Evolutionary conservation across 2,329 filamentous ascomycete genomes (phyloP).

Genomic region (Fusarium torulosum): DNA sequence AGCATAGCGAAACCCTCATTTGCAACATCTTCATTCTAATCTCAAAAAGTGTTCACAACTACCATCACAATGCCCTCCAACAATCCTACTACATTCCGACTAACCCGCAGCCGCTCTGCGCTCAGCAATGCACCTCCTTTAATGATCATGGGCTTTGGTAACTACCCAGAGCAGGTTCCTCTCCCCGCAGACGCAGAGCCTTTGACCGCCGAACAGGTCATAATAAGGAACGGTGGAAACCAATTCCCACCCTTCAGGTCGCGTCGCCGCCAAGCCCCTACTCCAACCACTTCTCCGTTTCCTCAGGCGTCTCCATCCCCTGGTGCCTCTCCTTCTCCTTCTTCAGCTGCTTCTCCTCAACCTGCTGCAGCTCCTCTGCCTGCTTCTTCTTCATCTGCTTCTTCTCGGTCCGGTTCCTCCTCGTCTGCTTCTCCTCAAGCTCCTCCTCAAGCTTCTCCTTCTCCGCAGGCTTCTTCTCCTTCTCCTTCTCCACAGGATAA

Average conservation of each 20-base stretch:
- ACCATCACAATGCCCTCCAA: conserved; percentile 14
- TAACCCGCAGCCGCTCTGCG: conserved; percentile 41
- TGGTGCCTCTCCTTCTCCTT: too few species aligned
- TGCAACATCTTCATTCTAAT: background rate
- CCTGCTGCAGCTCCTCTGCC: too few species aligned
- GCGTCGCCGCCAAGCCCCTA: too few species aligned
- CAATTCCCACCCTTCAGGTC: background rate
- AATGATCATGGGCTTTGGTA: conserved; percentile 42
- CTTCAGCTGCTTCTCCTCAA: too few species aligned
- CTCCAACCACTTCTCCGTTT: too few species aligned
- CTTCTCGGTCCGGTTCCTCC: too few species aligned
- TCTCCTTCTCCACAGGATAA: too few species aligned
- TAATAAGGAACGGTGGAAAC: background rate
- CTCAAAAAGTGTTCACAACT: conserved; percentile 7
- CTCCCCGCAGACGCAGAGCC: conserved; percentile 32
- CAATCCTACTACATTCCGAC: conserved; percentile 15
- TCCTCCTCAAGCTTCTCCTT: too few species aligned
- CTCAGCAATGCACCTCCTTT: conserved; percentile 41
- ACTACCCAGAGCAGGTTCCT: conserved; percentile 5
- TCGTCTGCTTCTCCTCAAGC: too few species aligned
- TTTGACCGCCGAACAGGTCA: conserved; percentile 1
- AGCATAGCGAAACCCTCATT: conserved; percentile 1
- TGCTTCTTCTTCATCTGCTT: too few species aligned
- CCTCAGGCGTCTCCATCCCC: too few species aligned
- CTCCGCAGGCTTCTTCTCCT: too few species aligned